Conservation (phyloP, 1,139 yeast species). For the Hanseniaspora sp. region DNA sequence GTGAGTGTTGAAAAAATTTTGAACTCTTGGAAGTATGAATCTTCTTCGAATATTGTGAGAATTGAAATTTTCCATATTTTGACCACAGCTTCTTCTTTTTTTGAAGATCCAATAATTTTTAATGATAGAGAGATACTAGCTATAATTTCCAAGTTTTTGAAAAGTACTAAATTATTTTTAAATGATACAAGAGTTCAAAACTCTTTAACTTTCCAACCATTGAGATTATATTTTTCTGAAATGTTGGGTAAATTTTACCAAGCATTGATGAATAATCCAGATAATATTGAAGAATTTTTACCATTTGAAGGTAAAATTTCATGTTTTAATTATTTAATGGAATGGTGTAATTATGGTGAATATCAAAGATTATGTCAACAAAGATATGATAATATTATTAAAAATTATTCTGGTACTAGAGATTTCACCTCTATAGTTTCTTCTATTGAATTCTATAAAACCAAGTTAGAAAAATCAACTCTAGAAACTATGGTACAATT, state of each 20-base stretch:
- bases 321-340: slow-evolving; percentile 69
- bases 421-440: slow-evolving; percentile 43
- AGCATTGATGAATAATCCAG: slow-evolving; percentile 35
- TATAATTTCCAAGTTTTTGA: slow-evolving; percentile 53
- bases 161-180: slow-evolving; percentile 53
- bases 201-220: slow-evolving; percentile 60
- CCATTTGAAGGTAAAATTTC: slow-evolving; percentile 81
- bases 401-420: slow-evolving; percentile 35
- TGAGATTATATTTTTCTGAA: slow-evolving; percentile 72
- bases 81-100: slow-evolving; percentile 57
- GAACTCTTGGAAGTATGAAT: slow-evolving; percentile 44
- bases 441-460: slow-evolving; percentile 70
- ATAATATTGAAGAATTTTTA: slow-evolving; percentile 40
- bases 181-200: slow-evolving; percentile 49
- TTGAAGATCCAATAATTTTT: slow-evolving; percentile 41
- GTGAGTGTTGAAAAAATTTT: slow-evolving; percentile 64
- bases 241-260: slow-evolving; percentile 58
- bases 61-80: slow-evolving; percentile 72
- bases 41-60: slow-evolving; percentile 38
- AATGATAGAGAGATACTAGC: slow-evolving; percentile 61
- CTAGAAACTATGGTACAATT: slow-evolving; percentile 76
- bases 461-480: slow-evolving; percentile 59
- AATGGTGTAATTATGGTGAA: slow-evolving; percentile 91
- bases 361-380: slow-evolving; percentile 49
- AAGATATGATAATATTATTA: slow-evolving; percentile 54